Evolutionary conservation across 768 basidiomycete genomes (phyloP), one percentile per base, ranked within the genome.

Genomic region (Phaffia australis): DNA sequence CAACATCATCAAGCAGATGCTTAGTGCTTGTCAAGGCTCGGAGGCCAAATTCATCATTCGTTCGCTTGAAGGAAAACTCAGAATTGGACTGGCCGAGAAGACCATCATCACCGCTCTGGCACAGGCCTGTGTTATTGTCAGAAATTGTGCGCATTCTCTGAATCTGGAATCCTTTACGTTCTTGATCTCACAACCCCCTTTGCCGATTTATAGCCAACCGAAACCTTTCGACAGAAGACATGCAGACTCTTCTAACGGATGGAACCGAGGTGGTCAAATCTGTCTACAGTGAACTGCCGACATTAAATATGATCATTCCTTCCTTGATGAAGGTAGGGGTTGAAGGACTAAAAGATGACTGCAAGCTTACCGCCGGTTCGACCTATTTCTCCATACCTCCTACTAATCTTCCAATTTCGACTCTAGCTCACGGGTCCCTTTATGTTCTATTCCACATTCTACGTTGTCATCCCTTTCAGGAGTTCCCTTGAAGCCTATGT

Each of bases 21-120:
- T 99, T 2, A 92, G 93, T 3, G 86, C 90, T 1, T 98, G 93
- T 74, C 86, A 89, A 72, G 89, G 85, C n/a, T 70, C 66, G 32
- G 95, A 99, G 77, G 93, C 95, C 27, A 98, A 97, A 74, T 99
- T 93, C 75, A 88, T 98, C 71, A 86, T 98, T 47, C 86, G 94
- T 50, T 91, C 89, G 74, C 78, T 97, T 70, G 93, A 97, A 78
- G 95, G 95, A 68, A 99, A 99, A 76, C 82, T 99, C 48, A 84
- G 95, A 18, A 98, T 99, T 74, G 90, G 95, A 51, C 87, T 97
- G 74, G 95, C 95, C 8, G 95, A 98, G 75, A 86, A 89, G 63
- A 93, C 92, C 0, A 86, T 95, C n/a, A 80, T 98, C 55, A 87
- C 94, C 47, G 87, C 92, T n/a, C 79, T 99, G 49, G 89, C 94